phyloP scores from a whole-genome alignment of 805 yeast genomes.

The Candida sithepensis region DNA sequence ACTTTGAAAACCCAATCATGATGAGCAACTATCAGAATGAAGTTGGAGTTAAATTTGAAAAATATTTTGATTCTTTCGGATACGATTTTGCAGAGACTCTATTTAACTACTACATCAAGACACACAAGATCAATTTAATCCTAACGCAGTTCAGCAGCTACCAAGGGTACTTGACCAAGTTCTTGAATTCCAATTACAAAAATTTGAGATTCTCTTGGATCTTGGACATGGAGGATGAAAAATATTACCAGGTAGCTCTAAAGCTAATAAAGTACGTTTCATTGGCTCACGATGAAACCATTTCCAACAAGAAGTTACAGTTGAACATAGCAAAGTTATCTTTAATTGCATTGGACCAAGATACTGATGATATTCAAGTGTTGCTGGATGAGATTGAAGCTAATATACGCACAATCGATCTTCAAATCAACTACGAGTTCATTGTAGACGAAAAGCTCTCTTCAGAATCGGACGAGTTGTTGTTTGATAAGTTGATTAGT shows the following conservation, averaged over 20 bases:
- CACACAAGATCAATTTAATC: conserved; percentile 49
- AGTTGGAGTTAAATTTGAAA: conserved; percentile 32
- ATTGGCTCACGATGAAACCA: conserved; percentile 36
- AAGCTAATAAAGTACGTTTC: conserved; percentile 42
- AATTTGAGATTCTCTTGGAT: conserved; percentile 71
- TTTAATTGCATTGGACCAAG: conserved; percentile 40
- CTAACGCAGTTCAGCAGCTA: conserved; percentile 56
- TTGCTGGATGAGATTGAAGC: conserved; percentile 45
- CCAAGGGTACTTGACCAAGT: conserved; percentile 45
- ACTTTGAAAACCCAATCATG: conserved; percentile 30
- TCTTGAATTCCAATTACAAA: conserved; percentile 41
- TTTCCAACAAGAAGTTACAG: conserved; percentile 49
- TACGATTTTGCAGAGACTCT: conserved; percentile 65
- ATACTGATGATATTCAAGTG: conserved; percentile 20
- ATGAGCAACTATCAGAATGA: conserved; percentile 20
- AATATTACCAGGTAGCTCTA: conserved; percentile 48
- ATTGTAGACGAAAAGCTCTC: conserved; percentile 23
- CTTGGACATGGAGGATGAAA: conserved; percentile 48
- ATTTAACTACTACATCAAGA: conserved; percentile 53
- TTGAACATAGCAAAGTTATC: conserved; percentile 72
- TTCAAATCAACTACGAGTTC: conserved; percentile 29
- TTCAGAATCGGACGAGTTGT: conserved; percentile 21
- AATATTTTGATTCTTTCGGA: conserved; percentile 59
- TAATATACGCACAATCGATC: conserved; percentile 24
- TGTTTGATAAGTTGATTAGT: conserved; percentile 18